These are phyloP conservation scores for Xylaria sp. DNA, from an alignment of 2,329 filamentous ascomycete species.

Conservation along the genomic window DNA sequence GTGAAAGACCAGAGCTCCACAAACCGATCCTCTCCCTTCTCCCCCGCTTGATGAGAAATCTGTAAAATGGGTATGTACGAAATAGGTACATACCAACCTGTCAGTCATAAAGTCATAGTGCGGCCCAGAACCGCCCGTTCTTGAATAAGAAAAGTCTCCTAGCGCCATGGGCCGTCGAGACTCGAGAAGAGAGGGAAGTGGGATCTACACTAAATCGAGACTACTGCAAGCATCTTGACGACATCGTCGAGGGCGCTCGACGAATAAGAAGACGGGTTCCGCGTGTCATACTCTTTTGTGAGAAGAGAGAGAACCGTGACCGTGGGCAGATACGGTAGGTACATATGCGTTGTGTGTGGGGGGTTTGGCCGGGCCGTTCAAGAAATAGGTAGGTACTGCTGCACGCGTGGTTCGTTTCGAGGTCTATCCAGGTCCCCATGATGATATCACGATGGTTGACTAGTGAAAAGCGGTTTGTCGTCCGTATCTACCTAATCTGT, in stretches of 20 bases:
- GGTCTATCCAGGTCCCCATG: neutral
- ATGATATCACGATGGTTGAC: constrained; percentile 10
- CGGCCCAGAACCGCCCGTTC: neutral
- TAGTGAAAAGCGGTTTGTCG: constrained; percentile 6
- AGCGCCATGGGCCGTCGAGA: neutral
- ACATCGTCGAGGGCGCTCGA: neutral
- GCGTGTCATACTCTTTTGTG: neutral
- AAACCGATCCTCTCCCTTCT: too few species aligned
- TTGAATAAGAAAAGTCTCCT: neutral
- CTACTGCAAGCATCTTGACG: neutral
- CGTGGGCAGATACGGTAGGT: too few species aligned
- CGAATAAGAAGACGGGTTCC: neutral
- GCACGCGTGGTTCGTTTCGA: too few species aligned
- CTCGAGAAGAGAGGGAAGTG: neutral
- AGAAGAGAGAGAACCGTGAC: too few species aligned
- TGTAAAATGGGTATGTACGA: too few species aligned
- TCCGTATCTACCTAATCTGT: neutral
- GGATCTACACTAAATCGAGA: neutral
- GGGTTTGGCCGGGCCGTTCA: neutral
- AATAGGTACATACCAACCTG: too few species aligned
- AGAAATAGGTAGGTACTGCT: too few species aligned
- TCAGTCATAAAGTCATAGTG: too few species aligned
- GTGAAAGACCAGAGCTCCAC: too few species aligned
- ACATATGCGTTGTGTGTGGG: too few species aligned
- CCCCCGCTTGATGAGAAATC: too few species aligned